Evolutionary conservation across 129 eudicot species (phyloP), one percentile per base, ranked within the genome.

Genomic region (Logfia minima): DNA sequence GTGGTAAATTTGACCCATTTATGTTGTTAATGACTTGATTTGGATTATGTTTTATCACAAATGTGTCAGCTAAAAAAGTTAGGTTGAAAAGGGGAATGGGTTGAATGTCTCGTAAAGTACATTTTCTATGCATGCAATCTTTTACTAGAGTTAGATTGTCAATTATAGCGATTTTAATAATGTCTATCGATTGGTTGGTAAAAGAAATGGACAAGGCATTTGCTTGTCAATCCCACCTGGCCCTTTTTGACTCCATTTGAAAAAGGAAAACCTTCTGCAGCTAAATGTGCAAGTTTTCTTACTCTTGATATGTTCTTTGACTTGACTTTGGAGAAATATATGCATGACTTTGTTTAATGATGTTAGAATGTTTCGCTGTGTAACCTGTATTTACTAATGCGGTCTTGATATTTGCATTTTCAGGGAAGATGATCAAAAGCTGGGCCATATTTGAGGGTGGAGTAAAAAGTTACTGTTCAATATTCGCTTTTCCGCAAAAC

Each of bases 351-450:
- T 31, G 70, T 32, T 32, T 66, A 18, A 64, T 35, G 10, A 64
- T 35, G 19, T 35, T 32, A 6, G 21, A 5, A 58, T 10, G 31
- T 19, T 9, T 3, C 11, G 2, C 19, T 45, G 34, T 28, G 63
- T 4, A 31, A 8, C 53, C 29, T 53, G 26, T 70, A 18, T 56
- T 43, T 37, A 48, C 22, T 11, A 28, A 28, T 7, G 28, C 28
- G 2, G 18, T 62, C 45, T 52, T 77, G 77, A 24, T 74, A 37
- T 28, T 74, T 67, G 69, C 75, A 41, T 41, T 32, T 74, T 66
- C 76, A 80, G 84, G 80, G 32, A 56, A 28, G 84, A 31, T 80
- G 66, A 74, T 68, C 43, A 41, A 48, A 48, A 14, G 18, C 1
- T 48, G 6, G 55, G 55, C 5, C 5, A 6, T 14, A 48, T 48